These are phyloP conservation scores for Solanum verrucosum DNA, from an alignment of 257 asterid genomes.

Conservation along the genomic window DNA sequence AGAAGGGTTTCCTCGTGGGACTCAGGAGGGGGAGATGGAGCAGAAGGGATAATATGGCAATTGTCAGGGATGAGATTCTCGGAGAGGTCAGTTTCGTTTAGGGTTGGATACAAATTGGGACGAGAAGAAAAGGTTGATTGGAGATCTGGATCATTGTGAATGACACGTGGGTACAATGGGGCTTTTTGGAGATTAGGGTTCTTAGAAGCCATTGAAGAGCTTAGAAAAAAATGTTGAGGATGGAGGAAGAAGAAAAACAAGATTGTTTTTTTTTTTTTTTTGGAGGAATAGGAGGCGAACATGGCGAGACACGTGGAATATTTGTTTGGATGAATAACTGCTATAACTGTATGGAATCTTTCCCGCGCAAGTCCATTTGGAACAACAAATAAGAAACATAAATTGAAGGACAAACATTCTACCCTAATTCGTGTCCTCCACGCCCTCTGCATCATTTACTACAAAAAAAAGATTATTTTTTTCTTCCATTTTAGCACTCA, in stretches of 20 bases:
- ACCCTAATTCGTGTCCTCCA: neutral
- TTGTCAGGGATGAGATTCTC: constrained; percentile 37
- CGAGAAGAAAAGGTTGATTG: constrained; percentile 21
- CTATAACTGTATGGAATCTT: neutral
- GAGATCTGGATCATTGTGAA: constrained; percentile 12
- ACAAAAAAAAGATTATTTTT: neutral
- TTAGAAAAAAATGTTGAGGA: neutral
- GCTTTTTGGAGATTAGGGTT: constrained; percentile 26
- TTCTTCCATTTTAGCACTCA: neutral
- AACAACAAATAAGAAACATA: neutral
- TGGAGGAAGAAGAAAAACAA: neutral
- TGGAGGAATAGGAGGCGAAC: neutral
- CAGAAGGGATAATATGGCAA: neutral
- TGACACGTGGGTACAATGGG: constrained; percentile 51
- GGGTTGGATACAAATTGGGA: constrained; percentile 28
- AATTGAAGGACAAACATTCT: neutral
- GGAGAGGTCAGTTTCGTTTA: constrained; percentile 32
- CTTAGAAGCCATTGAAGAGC: constrained; percentile 42
- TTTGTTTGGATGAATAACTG: neutral
- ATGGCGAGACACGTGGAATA: neutral
- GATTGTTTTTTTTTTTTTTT: neutral
- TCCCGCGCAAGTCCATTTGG: neutral
- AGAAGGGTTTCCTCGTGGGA: constrained; percentile 40
- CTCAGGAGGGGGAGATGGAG: constrained; percentile 65
- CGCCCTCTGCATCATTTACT: neutral